phyloP scores from a whole-genome alignment of 331 rosid genomes.

The Quercus lobata region DNA sequence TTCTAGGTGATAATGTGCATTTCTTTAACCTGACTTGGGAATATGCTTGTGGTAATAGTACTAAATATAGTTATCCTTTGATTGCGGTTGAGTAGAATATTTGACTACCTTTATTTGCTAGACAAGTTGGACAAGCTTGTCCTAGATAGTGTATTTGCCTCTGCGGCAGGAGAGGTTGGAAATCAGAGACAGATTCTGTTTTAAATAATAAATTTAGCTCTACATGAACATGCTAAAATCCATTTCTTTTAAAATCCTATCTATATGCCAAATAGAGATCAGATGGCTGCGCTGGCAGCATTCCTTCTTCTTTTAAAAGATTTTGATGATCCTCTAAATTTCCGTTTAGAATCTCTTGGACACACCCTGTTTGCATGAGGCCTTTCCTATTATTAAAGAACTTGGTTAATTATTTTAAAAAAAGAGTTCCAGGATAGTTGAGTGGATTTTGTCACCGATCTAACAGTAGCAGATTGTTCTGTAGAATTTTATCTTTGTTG shows the following conservation, averaged over 20 bases:
- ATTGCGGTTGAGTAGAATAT: background rate
- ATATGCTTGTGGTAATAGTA: too few relatives aligned
- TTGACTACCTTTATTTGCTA: background rate
- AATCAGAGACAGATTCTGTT: background rate
- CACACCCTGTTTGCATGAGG: background rate
- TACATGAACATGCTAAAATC: background rate
- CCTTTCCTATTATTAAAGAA: background rate
- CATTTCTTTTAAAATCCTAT: background rate
- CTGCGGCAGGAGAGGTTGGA: background rate
- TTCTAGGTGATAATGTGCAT: too few relatives aligned
- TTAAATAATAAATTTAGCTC: background rate
- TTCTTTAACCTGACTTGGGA: too few relatives aligned
- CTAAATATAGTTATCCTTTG: too few relatives aligned
- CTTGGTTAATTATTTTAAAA: background rate
- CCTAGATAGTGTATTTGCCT: background rate
- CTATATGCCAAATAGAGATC: background rate
- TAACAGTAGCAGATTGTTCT: background rate
- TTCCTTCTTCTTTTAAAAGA: background rate
- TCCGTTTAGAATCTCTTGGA: background rate
- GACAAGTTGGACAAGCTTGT: background rate
- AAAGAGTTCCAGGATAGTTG: background rate
- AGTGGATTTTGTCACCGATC: background rate
- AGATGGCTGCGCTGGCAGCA: background rate
- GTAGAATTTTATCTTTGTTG: background rate
- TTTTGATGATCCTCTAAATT: background rate